phyloP scores from a whole-genome alignment of 1,284 basidiomycete species.

The Trichosporon inkin region DNA sequence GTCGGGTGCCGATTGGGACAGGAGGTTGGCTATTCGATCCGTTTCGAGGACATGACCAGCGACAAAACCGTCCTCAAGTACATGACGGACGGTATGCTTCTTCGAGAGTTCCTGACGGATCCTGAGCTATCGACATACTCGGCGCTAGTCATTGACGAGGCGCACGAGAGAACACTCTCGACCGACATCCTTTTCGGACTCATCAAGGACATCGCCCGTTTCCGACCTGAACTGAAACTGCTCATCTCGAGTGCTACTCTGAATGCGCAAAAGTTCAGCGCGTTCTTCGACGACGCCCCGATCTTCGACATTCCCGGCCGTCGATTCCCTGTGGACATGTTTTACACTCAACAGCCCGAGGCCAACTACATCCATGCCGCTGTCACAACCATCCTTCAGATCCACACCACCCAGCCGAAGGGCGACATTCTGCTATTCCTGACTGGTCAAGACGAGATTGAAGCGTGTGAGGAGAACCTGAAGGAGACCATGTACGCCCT shows the following conservation, averaged over 20 bases:
- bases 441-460: conserved; percentile 99
- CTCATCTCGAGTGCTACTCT: conserved; percentile 95
- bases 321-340: conserved; percentile 95
- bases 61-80: conserved; percentile 97
- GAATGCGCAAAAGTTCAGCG: conserved; percentile 93
- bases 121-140: conserved; percentile 89
- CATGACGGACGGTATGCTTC: conserved; percentile 98
- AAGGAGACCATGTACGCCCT: conserved; percentile 90
- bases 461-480: conserved; percentile 91
- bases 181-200: conserved; percentile 96
- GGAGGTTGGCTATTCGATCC: conserved; percentile 97
- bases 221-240: conserved; percentile 83
- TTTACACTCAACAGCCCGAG: conserved; percentile 95
- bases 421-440: conserved; percentile 99
- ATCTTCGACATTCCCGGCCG: conserved; percentile 95
- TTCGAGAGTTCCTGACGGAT: conserved; percentile 92
- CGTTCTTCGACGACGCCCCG: conserved; percentile 90
- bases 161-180: conserved; percentile 90
- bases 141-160: conserved; percentile 92
- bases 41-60: conserved; percentile 98
- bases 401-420: conserved; percentile 95
- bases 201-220: conserved; percentile 97
- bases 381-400: conserved; percentile 97
- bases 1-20: conserved; percentile 95
- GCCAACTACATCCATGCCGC: conserved; percentile 98